Conservation (phyloP, 2,329 filamentous ascomycete species). For the Nannizzia gypsea region DNA sequence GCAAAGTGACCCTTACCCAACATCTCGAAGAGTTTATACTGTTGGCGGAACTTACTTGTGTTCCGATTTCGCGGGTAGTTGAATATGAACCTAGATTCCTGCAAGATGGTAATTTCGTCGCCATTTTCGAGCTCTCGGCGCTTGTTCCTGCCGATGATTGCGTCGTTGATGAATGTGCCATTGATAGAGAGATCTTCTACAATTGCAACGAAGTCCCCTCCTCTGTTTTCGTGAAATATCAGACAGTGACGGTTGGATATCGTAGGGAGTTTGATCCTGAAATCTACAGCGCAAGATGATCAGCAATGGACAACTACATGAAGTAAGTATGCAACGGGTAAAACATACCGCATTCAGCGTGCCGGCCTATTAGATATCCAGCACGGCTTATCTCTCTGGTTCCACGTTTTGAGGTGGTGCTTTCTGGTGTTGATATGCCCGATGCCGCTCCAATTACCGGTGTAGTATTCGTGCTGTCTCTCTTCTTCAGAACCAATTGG, state of each 20-base stretch:
- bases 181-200: conserved; percentile 92
- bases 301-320: too few relatives aligned
- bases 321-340: not conserved
- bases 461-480: conserved; percentile 56
- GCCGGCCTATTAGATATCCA: conserved; percentile 83
- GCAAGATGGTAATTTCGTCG: conserved; percentile 79
- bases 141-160: conserved; percentile 81
- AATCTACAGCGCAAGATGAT: conserved; percentile 41
- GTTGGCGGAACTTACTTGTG: conserved; percentile 68
- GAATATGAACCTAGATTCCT: conserved; percentile 81
- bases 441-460: conserved; percentile 19
- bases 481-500: conserved; percentile 61
- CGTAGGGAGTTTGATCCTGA: conserved; percentile 61
- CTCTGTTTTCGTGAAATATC: conserved; percentile 44
- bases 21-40: conserved; percentile 73
- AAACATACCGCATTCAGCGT: conserved; percentile 81
- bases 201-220: conserved; percentile 53
- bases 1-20: conserved; percentile 93
- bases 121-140: conserved; percentile 75
- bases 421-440: not conserved
- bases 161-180: conserved; percentile 91
- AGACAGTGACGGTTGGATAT: conserved; percentile 68
- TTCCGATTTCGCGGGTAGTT: conserved; percentile 67
- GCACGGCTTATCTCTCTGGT: conserved; percentile 50
- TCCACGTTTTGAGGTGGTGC: conserved; percentile 20